Conservation (phyloP, 1,284 basidiomycete genomes). For the Trametes hirsuta region DNA sequence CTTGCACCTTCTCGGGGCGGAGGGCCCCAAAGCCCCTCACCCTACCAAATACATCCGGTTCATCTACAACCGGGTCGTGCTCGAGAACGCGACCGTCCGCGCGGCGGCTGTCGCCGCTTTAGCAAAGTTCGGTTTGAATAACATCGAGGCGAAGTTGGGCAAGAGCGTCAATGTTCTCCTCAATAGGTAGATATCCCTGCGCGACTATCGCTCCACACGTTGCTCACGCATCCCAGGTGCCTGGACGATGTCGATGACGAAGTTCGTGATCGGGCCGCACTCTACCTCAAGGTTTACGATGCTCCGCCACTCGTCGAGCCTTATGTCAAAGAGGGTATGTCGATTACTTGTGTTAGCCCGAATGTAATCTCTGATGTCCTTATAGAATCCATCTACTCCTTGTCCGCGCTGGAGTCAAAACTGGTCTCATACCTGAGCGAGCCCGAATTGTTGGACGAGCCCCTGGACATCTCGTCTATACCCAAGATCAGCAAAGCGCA, state of each 20-base stretch:
- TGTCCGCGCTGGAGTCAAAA: slow-evolving; percentile 85
- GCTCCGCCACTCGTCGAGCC: slow-evolving; percentile 81
- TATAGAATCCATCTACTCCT: slow-evolving; percentile 88
- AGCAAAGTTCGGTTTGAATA: slow-evolving; percentile 96
- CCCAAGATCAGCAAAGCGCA: slow-evolving; percentile 93
- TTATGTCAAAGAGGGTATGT: slow-evolving; percentile 89
- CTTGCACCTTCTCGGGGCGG: slow-evolving; percentile 92
- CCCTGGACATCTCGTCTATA: slow-evolving; percentile 82
- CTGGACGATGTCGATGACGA: slow-evolving; percentile 99
- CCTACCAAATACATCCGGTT: slow-evolving; percentile 99
- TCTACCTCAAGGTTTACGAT: slow-evolving; percentile 88
- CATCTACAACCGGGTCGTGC: slow-evolving; percentile 99
- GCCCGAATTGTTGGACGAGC: slow-evolving; percentile 61
- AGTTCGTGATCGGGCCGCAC: slow-evolving; percentile 95
- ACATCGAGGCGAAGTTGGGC: slow-evolving; percentile 77
- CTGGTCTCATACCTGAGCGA: slow-evolving; percentile 91
- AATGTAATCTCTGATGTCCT: background rate
- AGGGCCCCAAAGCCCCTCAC: slow-evolving; percentile 94
- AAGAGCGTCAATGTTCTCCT: slow-evolving; percentile 88
- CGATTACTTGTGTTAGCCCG: background rate
- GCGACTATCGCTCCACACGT: background rate
- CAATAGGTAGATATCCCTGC: slow-evolving; percentile 58
- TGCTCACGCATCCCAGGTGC: slow-evolving; percentile 57
- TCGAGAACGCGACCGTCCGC: slow-evolving; percentile 98
- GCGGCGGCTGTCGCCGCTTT: slow-evolving; percentile 95